Base-by-base conservation (phyloP, 805 yeast genomes). In the Kodamaea laetipori region DNA sequence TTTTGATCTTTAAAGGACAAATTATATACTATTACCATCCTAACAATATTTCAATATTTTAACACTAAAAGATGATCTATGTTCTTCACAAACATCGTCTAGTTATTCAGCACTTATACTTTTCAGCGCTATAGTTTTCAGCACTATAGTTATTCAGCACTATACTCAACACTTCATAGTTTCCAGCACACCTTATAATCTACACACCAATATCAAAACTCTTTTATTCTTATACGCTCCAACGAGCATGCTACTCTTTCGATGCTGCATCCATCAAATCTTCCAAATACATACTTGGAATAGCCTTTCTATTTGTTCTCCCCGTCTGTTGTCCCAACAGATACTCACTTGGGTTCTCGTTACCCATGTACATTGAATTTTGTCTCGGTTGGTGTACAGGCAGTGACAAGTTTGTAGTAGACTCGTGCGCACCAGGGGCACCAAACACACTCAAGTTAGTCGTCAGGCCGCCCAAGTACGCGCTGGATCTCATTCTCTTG, bases 231-330 rank as follows among this genome's bases (percentile, higher is more conserved):
- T 21, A 21, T 21, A 21, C 8, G 24, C 24, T 21, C 24, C n/a
- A n/a, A n/a, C n/a, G n/a, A 21, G 31, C 6, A 12, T 27, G 31
- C 15, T 13, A 19, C 25, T 34, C 19, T 12, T 17, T 23, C 12
- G 16, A n/a, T 11, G 51, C 51, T 38, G 61, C 61, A 44, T 73
- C 80, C 45, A 76, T 71, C 64, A 76, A 69, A 45, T 71, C 72
- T 38, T 76, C 80, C 52, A 76, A 65, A 50, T 74, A 75, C 66
- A 71, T 70, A 44, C 76, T 67, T 17, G 81, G 81, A 33, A 73
- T 64, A 2, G 73, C 59, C 51, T 60, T 67, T 45, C 72, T 59
- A 33, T 50, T 57, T 12, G 49, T 32, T 18, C 58, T 53, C 2
- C 39, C 34, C 6, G 34, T 13, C 7, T 19, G 45, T 21, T 42